Evolutionary conservation across 169 alveolate species (phyloP), one percentile per base, ranked within the genome.

Genomic region (Eimeria praecox): DNA sequence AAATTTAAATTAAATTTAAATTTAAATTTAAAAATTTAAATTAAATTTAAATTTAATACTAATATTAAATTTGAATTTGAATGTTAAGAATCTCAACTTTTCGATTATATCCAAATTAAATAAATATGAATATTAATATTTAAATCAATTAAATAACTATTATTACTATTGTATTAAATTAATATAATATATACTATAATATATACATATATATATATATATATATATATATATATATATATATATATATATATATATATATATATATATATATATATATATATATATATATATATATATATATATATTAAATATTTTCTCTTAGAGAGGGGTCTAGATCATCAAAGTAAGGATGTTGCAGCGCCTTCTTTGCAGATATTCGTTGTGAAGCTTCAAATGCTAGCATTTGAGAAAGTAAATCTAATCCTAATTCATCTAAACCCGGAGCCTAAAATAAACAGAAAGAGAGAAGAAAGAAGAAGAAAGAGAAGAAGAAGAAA

Each of bases 331-430:
- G 83, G 64, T 59, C 94, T 49, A 94, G 52, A 56, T 94, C 96
- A 5, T 62, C 97, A 97, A 99, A 99, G 96, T 98, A 99, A 20
- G 99, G 99, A 97, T 99, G 99, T 66, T 97, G 98, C 96, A 99
- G 97, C 71, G 99, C 99, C 75, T 98, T 99, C 94, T 97, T 98
- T 22, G 99, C 99, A 33, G 99, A 97, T n/a, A 99, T 99, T 92
- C 99, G 97, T 97, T 98, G 98, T 94, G 97, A 96, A 54, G 99
- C 99, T 87, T 99, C 99, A 69, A 97, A 98, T 75, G 97, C 97
- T 69, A 99, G 98, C 99, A 99, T 99, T 90, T 52, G 10, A 54
- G 98, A 97, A n/a, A 98, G 97, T 94, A 98, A 95, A 94, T 99
- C 99, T 9, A 97, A 95, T 9, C 99, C 99, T 40, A 97, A 93